Evolutionary conservation across 2,329 filamentous ascomycete species (phyloP), one percentile per base, ranked within the genome.

Genomic region (Gaeumannomyces tritici): DNA sequence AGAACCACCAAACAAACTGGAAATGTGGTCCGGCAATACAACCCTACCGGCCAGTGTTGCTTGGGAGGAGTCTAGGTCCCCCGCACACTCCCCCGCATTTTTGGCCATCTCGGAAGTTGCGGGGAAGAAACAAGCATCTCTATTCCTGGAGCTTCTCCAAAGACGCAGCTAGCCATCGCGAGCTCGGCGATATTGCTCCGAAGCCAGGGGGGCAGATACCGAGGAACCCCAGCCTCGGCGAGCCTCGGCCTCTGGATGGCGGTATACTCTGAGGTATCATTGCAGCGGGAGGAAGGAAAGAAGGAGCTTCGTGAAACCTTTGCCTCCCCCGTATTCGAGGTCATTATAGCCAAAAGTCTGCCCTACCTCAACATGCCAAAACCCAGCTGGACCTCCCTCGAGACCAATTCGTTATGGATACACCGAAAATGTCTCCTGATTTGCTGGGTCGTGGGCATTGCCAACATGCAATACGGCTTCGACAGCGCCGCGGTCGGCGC

Each of bases 381-480:
- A 18, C 2, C 42, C 21, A 47, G 18, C 42, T 47, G 42, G 42
- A 18, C 42, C 18, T 47, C 15, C 42, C 1, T 47, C 42, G 42
- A 51, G 42, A n/a, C 18, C 55, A 56, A 29, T 21, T 56, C 55
- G 2, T 26, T 56, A 1, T 56, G 55, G 55, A 29, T 29, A 21
- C 11, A 56, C 24, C 55, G 55, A 15, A 56, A 28, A 56, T 61
- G 60, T 26, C 55, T 61, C 9, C 11, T 61, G n/a, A 61, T 61
- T 21, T 35, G 51, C 4, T 61, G 61, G 26, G 21, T 59, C 12
- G 35, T 62, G n/a, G 61, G 56, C 42, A 31, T 62, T 13, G 61
- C 60, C 7, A 61, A 61, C 31, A 55, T 55, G 54, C 60, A 62
- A 24, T 59, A 62, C 28, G 61, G 47, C 29, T 60, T 60, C n/a